Evolutionary conservation across 192 early-diverging fungal species (phyloP), one percentile per base, ranked within the genome.

Genomic region (Mycoemilia scoparia): DNA sequence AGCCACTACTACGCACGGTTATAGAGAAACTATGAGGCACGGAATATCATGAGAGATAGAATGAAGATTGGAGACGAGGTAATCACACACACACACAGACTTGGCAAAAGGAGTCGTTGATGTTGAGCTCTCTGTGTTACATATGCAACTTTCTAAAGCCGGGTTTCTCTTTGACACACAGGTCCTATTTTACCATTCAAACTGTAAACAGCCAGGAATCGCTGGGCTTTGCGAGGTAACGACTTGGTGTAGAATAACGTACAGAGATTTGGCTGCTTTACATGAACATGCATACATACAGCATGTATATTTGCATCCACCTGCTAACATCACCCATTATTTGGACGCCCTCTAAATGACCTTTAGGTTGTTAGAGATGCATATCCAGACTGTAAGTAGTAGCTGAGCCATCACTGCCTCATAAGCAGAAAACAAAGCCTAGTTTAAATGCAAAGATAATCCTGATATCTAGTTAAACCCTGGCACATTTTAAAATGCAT

Each of bases 121-220:
- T n/a, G n/a, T n/a, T n/a, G n/a, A n/a, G n/a, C n/a, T n/a, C n/a
- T n/a, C n/a, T n/a, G n/a, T n/a, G n/a, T n/a, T n/a, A n/a, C n/a
- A n/a, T n/a, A n/a, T n/a, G n/a, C n/a, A n/a, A 21, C 12, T 21
- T 20, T 21, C 17, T 5, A 29, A 0, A 7, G 23, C 14, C 3
- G 7, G 26, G 26, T n/a, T 28, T 28, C 32, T 32, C 5, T 7
- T 12, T 12, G 18, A 23, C 16, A 7, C 1, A 4, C 27, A 41
- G 55, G 58, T 71, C 13, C 47, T 90, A 1, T 90, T 82, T 41
- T 90, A 90, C 55, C 83, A 87, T 38, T 84, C 80, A 7, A 90
- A 84, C 43, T 84, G 82, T 57, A 82, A 81, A 29, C 32, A 33
- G 1, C 83, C 86, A 3, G 86, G 86, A 1, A 64, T 90, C n/a